Percentiles rank a stretch among this genome's conserved stretches.
Conservation (phyloP, 208 protist genomes). For the Porcisia hertigi region DNA sequence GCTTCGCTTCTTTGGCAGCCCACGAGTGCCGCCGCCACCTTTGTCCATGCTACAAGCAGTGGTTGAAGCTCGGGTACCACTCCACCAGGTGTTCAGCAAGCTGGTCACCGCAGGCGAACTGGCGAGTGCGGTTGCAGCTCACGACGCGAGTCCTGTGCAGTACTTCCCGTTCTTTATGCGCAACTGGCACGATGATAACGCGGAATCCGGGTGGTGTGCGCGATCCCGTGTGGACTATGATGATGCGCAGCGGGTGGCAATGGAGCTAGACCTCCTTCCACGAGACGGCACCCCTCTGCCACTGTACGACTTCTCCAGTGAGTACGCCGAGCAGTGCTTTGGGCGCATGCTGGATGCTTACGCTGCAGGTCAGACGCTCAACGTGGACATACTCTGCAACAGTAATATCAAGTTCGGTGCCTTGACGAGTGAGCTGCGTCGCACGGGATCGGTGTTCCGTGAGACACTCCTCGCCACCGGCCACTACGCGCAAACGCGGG, state of each 20-base stretch:
- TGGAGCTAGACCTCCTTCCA: constrained; percentile 36
- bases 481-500: constrained; percentile 73
- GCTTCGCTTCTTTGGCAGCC: constrained; percentile 32
- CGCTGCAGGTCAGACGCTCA: constrained; percentile 62
- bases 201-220: constrained; percentile 50
- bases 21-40: constrained; percentile 1
- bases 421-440: constrained; percentile 30
- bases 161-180: constrained; percentile 62
- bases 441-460: background rate
- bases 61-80: constrained; percentile 2
- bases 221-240: constrained; percentile 51
- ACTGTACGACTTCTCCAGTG: constrained; percentile 45
- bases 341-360: constrained; percentile 74
- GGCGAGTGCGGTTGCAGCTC: background rate
- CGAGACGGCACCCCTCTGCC: constrained; percentile 17
- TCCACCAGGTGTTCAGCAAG: constrained; percentile 8
- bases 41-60: constrained; percentile 6
- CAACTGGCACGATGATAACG: constrained; percentile 66
- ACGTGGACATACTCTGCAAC: constrained; percentile 88
- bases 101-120: background rate
- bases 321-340: constrained; percentile 69
- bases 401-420: constrained; percentile 72
- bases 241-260: constrained; percentile 67
- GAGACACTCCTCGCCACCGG: constrained; percentile 64
- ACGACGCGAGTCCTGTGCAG: constrained; percentile 14